Conservation (phyloP, 2,329 filamentous ascomycete genomes). For the Leptodontidium sp. region DNA sequence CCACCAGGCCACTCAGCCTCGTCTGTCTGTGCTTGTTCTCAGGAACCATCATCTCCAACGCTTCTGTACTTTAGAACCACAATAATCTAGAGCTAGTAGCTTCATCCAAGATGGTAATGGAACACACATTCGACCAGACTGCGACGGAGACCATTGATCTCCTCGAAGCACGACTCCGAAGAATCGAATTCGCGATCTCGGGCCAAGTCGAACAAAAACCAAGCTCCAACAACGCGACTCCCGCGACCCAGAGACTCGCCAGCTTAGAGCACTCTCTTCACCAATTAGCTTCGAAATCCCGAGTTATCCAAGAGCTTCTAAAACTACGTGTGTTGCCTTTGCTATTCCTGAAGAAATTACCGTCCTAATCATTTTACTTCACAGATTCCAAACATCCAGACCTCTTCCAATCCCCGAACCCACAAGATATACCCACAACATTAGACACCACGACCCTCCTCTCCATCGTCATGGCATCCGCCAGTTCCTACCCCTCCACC, state of each 20-base stretch:
- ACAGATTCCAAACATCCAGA: constrained; percentile 46
- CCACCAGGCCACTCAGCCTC: constrained; percentile 9
- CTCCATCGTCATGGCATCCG: constrained; percentile 46
- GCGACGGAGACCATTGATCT: constrained; percentile 46
- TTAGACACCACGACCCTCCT: constrained; percentile 41
- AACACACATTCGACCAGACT: constrained; percentile 44
- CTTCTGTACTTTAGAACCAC: too few species aligned
- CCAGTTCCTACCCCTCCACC: constrained; percentile 45
- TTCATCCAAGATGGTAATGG: constrained; percentile 33
- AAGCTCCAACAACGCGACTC: constrained; percentile 14
- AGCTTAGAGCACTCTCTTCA: constrained; percentile 39
- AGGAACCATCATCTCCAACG: too few species aligned
- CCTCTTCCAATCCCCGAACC: constrained; percentile 44
- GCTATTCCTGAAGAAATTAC: not conserved
- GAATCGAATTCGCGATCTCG: constrained; percentile 44
- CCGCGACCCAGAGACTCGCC: constrained; percentile 32
- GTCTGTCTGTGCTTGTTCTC: not conserved
- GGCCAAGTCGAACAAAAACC: constrained; percentile 26
- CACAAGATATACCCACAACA: constrained; percentile 40
- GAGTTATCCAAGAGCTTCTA: constrained; percentile 46
- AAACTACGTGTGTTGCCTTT: constrained; percentile 41
- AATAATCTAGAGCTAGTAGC: too few species aligned
- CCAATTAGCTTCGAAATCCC: constrained; percentile 44
- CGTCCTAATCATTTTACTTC: constrained; percentile 27
- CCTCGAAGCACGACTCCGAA: constrained; percentile 43